Conservation (phyloP, 768 basidiomycete species). For the Leccinum imitatum region DNA sequence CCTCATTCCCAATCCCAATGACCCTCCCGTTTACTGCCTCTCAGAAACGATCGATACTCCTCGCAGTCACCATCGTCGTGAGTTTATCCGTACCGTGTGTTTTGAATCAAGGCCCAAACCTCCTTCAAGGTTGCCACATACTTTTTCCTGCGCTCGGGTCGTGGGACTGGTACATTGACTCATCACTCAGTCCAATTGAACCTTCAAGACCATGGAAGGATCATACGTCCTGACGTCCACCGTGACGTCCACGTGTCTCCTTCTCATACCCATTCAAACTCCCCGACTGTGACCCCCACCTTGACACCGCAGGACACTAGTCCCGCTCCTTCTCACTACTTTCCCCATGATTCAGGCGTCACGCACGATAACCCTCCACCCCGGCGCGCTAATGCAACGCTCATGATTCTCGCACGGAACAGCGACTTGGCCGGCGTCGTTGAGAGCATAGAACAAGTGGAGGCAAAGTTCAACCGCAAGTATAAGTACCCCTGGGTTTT, state of each 20-base stretch:
- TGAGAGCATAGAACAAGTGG: constrained; percentile 52
- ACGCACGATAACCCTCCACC: background rate
- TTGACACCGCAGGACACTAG: background rate
- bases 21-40: constrained; percentile 26
- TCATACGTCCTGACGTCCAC: background rate
- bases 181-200: constrained; percentile 4
- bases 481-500: constrained; percentile 64
- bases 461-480: constrained; percentile 57
- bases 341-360: constrained; percentile 3
- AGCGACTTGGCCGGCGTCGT: constrained; percentile 45
- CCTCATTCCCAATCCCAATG: constrained; percentile 12
- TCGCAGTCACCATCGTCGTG: constrained; percentile 29
- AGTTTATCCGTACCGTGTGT: background rate
- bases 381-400: constrained; percentile 54
- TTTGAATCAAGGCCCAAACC: background rate
- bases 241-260: background rate
- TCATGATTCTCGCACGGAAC: constrained; percentile 55
- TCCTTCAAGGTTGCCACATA: constrained; percentile 18
- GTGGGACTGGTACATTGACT: constrained; percentile 1
- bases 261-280: background rate
- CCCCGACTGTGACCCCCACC: background rate
- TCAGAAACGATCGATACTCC: constrained; percentile 31
- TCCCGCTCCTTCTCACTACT: constrained; percentile 3
- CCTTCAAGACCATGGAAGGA: background rate
- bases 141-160: constrained; percentile 22